These are phyloP conservation scores for Diaporthe caulivora DNA, from an alignment of 2,329 filamentous ascomycete species.

Conservation along the genomic window DNA sequence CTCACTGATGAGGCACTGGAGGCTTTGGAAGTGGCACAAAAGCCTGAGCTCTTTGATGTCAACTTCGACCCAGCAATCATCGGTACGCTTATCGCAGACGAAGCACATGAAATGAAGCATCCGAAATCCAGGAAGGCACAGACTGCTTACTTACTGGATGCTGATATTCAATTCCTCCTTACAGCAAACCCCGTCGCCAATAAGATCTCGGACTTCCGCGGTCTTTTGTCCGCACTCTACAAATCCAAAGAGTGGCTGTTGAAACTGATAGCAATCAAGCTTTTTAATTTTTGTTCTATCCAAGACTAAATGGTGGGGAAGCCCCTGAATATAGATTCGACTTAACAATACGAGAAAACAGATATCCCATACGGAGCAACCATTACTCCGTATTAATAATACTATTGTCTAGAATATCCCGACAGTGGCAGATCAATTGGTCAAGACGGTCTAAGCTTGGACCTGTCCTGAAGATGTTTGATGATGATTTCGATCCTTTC, in stretches of 20 bases:
- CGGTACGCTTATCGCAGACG: constrained; percentile 24
- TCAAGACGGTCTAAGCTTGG: neutral
- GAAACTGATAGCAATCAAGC: too few relatives aligned
- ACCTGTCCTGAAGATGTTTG: neutral
- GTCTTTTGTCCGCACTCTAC: constrained; percentile 27
- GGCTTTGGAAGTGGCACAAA: constrained; percentile 2
- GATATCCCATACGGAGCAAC: too few relatives aligned
- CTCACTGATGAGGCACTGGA: neutral
- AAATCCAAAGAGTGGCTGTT: neutral
- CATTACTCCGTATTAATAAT: too few relatives aligned
- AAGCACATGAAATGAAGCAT: constrained; percentile 29
- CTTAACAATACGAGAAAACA: too few relatives aligned
- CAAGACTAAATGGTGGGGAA: too few relatives aligned
- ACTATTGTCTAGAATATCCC: too few relatives aligned
- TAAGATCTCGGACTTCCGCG: constrained; percentile 25
- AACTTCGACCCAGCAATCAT: neutral
- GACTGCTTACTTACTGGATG: constrained; percentile 9
- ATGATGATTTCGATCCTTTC: constrained; percentile 9
- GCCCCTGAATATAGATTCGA: too few relatives aligned
- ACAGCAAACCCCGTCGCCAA: constrained; percentile 23
- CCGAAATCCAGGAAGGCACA: constrained; percentile 7
- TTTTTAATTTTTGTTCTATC: too few relatives aligned
- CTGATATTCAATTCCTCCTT: constrained; percentile 24
- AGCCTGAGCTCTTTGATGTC: constrained; percentile 18
- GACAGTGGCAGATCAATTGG: constrained; percentile 27